Evolutionary conservation across 23 red algal genomes (phyloP).

Genomic region (Gracilaria gracilis): DNA sequence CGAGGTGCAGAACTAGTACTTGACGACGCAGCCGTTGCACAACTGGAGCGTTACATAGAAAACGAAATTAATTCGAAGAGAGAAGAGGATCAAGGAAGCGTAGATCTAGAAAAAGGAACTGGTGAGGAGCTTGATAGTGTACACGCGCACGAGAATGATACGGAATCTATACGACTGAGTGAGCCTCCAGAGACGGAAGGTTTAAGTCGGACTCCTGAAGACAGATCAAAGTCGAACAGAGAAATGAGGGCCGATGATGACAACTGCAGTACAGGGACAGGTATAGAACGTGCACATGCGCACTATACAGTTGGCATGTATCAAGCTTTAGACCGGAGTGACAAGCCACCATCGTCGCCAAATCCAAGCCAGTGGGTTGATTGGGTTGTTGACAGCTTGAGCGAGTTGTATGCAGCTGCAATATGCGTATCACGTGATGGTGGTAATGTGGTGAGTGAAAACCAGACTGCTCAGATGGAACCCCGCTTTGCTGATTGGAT

Average conservation of each 20-base stretch:
- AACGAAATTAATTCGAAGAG: too few species aligned
- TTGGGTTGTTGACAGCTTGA: not conserved
- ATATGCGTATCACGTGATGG: not conserved
- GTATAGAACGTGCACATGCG: not conserved
- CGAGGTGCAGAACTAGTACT: not conserved
- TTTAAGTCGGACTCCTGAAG: too few species aligned
- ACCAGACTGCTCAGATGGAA: slow-evolving; percentile 6
- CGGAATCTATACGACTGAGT: too few species aligned
- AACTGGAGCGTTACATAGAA: not conserved
- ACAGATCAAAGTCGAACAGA: too few species aligned
- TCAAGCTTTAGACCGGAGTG: slow-evolving; percentile 20
- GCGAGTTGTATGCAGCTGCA: slow-evolving; percentile 23
- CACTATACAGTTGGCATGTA: slow-evolving; percentile 3
- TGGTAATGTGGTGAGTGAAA: not conserved
- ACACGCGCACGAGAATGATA: too few species aligned
- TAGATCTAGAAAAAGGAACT: not conserved
- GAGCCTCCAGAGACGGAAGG: too few species aligned
- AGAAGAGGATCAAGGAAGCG: too few species aligned
- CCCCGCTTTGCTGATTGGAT: slow-evolving; percentile 29
- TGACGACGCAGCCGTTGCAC: slow-evolving; percentile 15
- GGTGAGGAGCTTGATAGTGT: too few species aligned
- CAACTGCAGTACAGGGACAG: not conserved
- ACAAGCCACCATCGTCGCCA: slow-evolving; percentile 9
- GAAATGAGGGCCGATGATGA: not conserved
- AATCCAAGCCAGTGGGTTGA: slow-evolving; percentile 3